Evolutionary conservation across 352 stramenopile genomes (phyloP), one percentile per base, ranked within the genome.

Genomic region (Pythium diclinum): DNA sequence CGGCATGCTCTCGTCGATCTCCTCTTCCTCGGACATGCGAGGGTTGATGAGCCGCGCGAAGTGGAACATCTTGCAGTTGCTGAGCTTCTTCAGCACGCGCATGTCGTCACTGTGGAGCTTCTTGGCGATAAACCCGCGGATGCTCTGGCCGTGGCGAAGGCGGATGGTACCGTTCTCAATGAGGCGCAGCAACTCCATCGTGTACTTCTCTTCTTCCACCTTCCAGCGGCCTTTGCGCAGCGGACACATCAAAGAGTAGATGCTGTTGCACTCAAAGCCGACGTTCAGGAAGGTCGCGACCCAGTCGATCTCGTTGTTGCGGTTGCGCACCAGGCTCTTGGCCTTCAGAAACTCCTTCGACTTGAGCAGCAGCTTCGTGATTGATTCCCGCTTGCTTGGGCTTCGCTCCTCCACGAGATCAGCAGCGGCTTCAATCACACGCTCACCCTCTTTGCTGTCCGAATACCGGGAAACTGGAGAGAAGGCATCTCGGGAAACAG

Each of bases 71-170:
- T 89, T 88, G 69, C 80, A 93, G 58, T 91, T 93, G 76, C 76
- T 89, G 7, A 93, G 67, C 68, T 93, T 93, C 71, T 93, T 92
- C 53, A 92, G 75, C 58, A 91, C 84, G 17, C 84, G 84, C 84
- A 92, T 91, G 64, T 91, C 81, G 49, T 92, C 82, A 42, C 82
- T 91, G 67, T 93, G 82, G 30, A 91, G 68, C 59, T 88, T 90
- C 57, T 90, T 81, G 33, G 81, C 79, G 51, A 92, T 77, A 67
- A 87, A 92, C 0, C 74, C 75, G 7, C 84, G 84, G 49, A 92
- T 83, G 54, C 76, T 89, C 67, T 91, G 80, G 30, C 81, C 78
- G 19, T 86, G 77, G 16, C 77, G 72, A 10, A 93, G 69, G 0
- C 78, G 69, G 33, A 93, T 86, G 9, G 68, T 75, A 11, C 81